phyloP scores from a whole-genome alignment of 2,329 filamentous ascomycete genomes.

The Cordyceps cateniannulata region DNA sequence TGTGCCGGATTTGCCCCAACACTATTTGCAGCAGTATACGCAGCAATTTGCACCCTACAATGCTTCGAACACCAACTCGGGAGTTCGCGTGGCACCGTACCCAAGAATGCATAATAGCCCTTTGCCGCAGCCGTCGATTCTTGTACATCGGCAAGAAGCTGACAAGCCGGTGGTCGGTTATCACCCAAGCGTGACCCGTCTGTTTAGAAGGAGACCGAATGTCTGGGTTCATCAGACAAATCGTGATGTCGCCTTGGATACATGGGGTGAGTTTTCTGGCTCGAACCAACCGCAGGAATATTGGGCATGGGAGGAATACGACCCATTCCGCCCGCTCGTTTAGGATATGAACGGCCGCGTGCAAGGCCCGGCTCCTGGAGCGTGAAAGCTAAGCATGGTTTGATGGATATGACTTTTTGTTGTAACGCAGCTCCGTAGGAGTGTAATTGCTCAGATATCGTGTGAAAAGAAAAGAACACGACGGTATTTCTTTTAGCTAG shows the following conservation, averaged over 20 bases:
- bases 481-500: not conserved
- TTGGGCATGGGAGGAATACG: slow-evolving; percentile 10
- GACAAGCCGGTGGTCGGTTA: slow-evolving; percentile 18
- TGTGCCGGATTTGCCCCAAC: not conserved
- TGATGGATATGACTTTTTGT: not conserved
- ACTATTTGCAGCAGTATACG: not conserved
- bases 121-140: not conserved
- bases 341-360: not conserved
- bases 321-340: slow-evolving; percentile 2
- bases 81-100: not conserved
- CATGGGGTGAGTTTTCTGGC: slow-evolving; percentile 18
- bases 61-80: not conserved
- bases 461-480: not conserved
- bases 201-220: slow-evolving; percentile 19
- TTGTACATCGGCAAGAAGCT: slow-evolving; percentile 3
- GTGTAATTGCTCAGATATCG: not conserved
- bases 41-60: not conserved
- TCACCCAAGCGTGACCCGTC: slow-evolving; percentile 14
- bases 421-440: not conserved
- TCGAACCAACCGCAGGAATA: not conserved
- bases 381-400: not conserved
- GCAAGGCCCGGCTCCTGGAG: not conserved
- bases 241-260: slow-evolving; percentile 17
- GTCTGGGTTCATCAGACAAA: slow-evolving; percentile 15
- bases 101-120: slow-evolving; percentile 7